Evolutionary conservation across 768 basidiomycete genomes (phyloP).

Genomic region (Kwoniella bestiolae): DNA sequence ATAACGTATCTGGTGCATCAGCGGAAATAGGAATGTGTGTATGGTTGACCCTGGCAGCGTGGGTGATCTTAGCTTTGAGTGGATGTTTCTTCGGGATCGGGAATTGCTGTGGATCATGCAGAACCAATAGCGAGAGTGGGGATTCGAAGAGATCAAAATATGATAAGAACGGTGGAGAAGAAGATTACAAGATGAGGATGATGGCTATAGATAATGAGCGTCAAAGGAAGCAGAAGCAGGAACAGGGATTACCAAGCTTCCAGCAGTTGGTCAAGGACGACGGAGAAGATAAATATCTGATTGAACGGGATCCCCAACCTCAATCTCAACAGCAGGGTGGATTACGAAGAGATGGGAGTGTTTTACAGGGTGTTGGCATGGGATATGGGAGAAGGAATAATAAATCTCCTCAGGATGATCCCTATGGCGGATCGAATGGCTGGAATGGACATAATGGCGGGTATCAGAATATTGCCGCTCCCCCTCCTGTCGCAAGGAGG

Average conservation of each 20-base stretch:
- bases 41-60: conserved; percentile 55
- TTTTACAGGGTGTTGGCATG: conserved; percentile 34
- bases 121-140: conserved; percentile 30
- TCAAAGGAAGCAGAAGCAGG: conserved; percentile 45
- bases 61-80: conserved; percentile 63
- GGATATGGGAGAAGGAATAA: conserved; percentile 45
- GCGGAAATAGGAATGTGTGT: conserved; percentile 72
- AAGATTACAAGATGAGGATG: conserved; percentile 53
- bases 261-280: conserved; percentile 38
- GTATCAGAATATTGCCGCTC: conserved; percentile 12
- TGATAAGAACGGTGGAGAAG: conserved; percentile 16
- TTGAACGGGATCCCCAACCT: conserved; percentile 31
- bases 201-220: conserved; percentile 43
- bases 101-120: conserved; percentile 72
- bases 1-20: conserved; percentile 69
- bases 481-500: conserved; percentile 20
- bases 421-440: conserved; percentile 18
- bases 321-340: conserved; percentile 26
- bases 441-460: conserved; percentile 10
- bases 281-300: conserved; percentile 46
- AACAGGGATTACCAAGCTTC: conserved; percentile 48
- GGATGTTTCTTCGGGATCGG: conserved; percentile 87
- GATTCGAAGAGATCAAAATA: conserved; percentile 30
- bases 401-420: conserved; percentile 17
- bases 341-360: conserved; percentile 31